A percentile compares a stretch with the other conserved stretches of the same genome.
These are phyloP conservation scores for Astrothelium macrocarpum DNA, from an alignment of 495 filamentous ascomycete species.

Conservation along the genomic window DNA sequence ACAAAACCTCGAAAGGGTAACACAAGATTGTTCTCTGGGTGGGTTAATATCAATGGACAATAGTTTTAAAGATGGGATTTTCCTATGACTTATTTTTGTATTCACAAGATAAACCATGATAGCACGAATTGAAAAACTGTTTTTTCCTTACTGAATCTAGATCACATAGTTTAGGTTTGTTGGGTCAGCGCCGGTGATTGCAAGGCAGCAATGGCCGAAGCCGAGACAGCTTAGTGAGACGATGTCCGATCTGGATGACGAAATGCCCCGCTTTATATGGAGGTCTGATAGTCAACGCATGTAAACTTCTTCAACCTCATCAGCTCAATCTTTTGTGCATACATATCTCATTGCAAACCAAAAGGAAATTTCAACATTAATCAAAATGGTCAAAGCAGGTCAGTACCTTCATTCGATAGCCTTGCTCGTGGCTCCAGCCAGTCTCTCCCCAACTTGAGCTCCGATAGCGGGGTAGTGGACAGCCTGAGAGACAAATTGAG, in stretches of 20 bases:
- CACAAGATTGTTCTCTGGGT: neutral
- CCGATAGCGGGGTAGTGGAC: neutral
- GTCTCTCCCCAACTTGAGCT: slow-evolving; percentile 5
- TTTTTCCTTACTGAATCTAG: neutral
- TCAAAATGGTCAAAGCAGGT: slow-evolving; percentile 96
- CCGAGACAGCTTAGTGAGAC: neutral
- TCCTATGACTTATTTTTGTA: neutral
- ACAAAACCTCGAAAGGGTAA: neutral
- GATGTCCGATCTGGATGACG: neutral
- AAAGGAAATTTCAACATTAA: slow-evolving; percentile 26
- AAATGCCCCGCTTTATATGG: slow-evolving; percentile 6
- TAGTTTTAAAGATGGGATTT: neutral
- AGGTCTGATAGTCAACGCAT: neutral
- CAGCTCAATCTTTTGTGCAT: slow-evolving; percentile 8
- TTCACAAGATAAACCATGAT: slow-evolving; percentile 3
- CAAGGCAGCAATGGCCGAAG: neutral
- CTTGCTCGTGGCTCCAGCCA: neutral
- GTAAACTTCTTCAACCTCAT: neutral
- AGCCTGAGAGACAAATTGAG: neutral
- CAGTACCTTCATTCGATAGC: slow-evolving; percentile 33
- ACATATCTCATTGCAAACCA: slow-evolving; percentile 9
- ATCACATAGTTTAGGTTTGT: neutral
- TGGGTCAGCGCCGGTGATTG: neutral
- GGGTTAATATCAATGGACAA: neutral
- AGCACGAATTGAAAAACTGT: neutral